These are phyloP conservation scores for Mucor ambiguus DNA, from an alignment of 371 early-diverging fungal genomes.

Conservation along the genomic window DNA sequence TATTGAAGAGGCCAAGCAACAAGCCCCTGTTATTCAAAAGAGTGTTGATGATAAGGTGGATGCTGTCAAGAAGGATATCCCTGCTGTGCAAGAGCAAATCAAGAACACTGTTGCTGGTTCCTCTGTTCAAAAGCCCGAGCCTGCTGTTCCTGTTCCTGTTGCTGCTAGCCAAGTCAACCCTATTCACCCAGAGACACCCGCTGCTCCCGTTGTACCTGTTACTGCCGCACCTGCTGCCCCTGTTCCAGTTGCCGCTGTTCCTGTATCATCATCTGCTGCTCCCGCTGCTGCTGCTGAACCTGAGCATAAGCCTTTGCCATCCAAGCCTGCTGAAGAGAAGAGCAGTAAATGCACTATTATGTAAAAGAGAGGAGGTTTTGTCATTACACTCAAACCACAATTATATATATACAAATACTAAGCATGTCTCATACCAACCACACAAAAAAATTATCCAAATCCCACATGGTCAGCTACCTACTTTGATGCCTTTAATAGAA, in stretches of 20 bases:
- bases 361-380: slow-evolving; percentile 17
- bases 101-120: not conserved
- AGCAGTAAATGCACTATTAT: slow-evolving; percentile 28
- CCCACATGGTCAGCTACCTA: not conserved
- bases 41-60: not conserved
- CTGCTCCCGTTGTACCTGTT: slow-evolving; percentile 3
- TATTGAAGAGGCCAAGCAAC: slow-evolving; percentile 12
- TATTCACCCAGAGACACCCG: slow-evolving; percentile 10
- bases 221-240: slow-evolving; percentile 1
- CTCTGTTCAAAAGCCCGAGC: slow-evolving; percentile 25
- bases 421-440: slow-evolving; percentile 13
- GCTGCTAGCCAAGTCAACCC: slow-evolving; percentile 26
- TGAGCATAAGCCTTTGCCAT: slow-evolving; percentile 14
- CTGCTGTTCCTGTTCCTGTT: slow-evolving; percentile 27
- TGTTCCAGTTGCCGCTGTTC: slow-evolving; percentile 1
- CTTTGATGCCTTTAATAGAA: slow-evolving; percentile 5
- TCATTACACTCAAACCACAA: not conserved
- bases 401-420: slow-evolving; percentile 11
- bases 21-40: slow-evolving; percentile 11
- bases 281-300: slow-evolving; percentile 3
- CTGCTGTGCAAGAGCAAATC: slow-evolving; percentile 14
- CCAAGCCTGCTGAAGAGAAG: slow-evolving; percentile 14
- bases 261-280: not conserved
- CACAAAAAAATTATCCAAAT: slow-evolving; percentile 9
- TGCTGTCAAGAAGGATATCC: not conserved